Base-by-base conservation (phyloP, 1,139 yeast species). In the Wickerhamomyces sp. region DNA sequence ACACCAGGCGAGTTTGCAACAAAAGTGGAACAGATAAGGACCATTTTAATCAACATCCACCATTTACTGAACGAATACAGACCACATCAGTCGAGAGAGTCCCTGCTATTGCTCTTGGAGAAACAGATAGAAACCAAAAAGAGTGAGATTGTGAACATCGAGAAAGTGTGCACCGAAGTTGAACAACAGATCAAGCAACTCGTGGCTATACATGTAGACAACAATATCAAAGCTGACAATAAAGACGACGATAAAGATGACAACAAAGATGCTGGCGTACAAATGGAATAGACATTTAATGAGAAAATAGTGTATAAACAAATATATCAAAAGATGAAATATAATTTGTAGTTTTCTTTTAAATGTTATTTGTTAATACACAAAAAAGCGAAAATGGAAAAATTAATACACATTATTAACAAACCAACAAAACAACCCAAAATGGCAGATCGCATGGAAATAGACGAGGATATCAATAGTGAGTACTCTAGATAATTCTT, bases 71-170 rank as follows among this genome's bases (percentile, higher is more conserved):
- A 88, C 59, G 87, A 87, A 40, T 88, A 87, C 61, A 68, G 96
- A 42, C 96, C 96, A 0, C 96, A 88, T 59, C 96, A 88, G 56
- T 81, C 90, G 7, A 69, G 95, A 34, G 96, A 88, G 53, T 80
- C 88, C 44, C 70, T 88, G 49, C 81, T 85, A 35, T 69, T 81
- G 72, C 64, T 85, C 40, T 65, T 88, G 59, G 79, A 76, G 53
- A 80, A 78, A 39, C 84, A 81, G 53, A 70, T 82, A 21, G 78
- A 72, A 35, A 60, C 65, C 32, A 80, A 80, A 50, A 65, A 62
- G 43, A 54, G 56, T 9, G 86, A 81, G 49, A 78, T 79, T n/a
- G 60, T 59, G 20, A 61, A 66, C 28, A 77, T 80, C 22, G 74
- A 77, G 31, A 58, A 56, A 20, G 72, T 69, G 3, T 68, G 77